Percentiles rank a stretch among this genome's conserved stretches.
These are phyloP conservation scores for Gamarada debralockiae DNA, from an alignment of 495 filamentous ascomycete species.

Conservation along the genomic window DNA sequence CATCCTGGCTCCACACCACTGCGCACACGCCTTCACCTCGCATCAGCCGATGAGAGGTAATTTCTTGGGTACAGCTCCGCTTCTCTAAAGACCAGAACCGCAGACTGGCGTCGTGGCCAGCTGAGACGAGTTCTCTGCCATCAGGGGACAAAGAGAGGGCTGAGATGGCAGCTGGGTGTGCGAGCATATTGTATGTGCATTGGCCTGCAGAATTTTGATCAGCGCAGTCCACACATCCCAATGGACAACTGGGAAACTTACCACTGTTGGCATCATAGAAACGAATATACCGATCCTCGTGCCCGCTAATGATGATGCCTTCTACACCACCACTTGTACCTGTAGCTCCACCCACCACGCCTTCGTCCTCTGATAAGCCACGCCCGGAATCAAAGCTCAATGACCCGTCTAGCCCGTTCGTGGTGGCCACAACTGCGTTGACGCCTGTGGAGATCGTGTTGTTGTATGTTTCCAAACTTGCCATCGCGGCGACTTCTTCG, in stretches of 20 bases:
- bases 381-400: slow-evolving; percentile 60
- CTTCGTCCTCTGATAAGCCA: slow-evolving; percentile 59
- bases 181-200: slow-evolving; percentile 98
- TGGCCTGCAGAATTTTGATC: slow-evolving; percentile 58
- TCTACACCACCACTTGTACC: slow-evolving; percentile 81
- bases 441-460: slow-evolving; percentile 78
- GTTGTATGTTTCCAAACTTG: slow-evolving; percentile 88
- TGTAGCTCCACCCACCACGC: slow-evolving; percentile 72
- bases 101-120: slow-evolving; percentile 89
- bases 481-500: slow-evolving; percentile 89
- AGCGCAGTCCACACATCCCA: too few relatives aligned
- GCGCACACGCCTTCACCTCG: slow-evolving; percentile 89
- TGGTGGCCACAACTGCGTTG: slow-evolving; percentile 88
- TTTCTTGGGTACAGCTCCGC: slow-evolving; percentile 86
- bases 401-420: slow-evolving; percentile 68
- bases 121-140: slow-evolving; percentile 90
- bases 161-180: slow-evolving; percentile 89
- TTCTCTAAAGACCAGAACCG: slow-evolving; percentile 99
- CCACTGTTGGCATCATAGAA: slow-evolving; percentile 99
- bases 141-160: slow-evolving; percentile 87
- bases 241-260: slow-evolving; percentile 45
- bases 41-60: slow-evolving; percentile 87
- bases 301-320: slow-evolving; percentile 88
- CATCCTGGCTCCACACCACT: slow-evolving; percentile 92
- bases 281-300: slow-evolving; percentile 91